Evolutionary conservation across 2,329 filamentous ascomycete species (phyloP), one percentile per base, ranked within the genome.

Genomic region (Colletotrichum tropicale): DNA sequence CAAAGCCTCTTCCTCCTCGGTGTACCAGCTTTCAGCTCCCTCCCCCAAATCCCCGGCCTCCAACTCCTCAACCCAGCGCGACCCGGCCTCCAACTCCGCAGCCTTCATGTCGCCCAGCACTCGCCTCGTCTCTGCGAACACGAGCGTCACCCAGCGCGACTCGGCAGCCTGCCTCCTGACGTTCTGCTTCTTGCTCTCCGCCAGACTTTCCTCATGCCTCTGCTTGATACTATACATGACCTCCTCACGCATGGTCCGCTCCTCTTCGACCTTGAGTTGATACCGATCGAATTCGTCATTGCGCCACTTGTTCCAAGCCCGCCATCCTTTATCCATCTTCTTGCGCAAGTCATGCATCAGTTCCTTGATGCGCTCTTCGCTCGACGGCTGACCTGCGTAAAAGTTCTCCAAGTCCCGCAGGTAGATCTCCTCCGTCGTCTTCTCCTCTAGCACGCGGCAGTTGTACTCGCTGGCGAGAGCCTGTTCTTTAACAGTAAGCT

Each of bases 71-170:
- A 38, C 36, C 36, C 36, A 38, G 36, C 36, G 36, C 36, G 36
- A 18, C 36, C n/a, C n/a, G n/a, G 43, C 43, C n/a, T 89, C 85
- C 56, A 88, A 80, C 81, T 90, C 89, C 4, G 84, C 81, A 16
- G 78, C 70, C 79, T 89, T 85, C 79, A 84, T 81, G 34, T 85
- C 85, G 8, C 75, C 81, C 62, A 91, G 80, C 77, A 90, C 79
- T 48, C 80, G 82, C 34, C 78, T 80, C 13, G 89, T 84, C 80
- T 90, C 89, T 8, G 84, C 80, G 7, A 86, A 77, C 5, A 90
- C 86, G 56, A 85, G 83, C 43, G 83, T 81, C 28, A 87, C 80
- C 90, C 90, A 92, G 71, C 81, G 83, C 72, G 83, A 80, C 82
- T 91, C 89, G 0, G 87, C 88, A 8, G 77, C 78, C 64, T 84